Evolutionary conservation across 345 rosid genomes (phyloP), one percentile per base, ranked within the genome.

Genomic region (Microcos paniculata): DNA sequence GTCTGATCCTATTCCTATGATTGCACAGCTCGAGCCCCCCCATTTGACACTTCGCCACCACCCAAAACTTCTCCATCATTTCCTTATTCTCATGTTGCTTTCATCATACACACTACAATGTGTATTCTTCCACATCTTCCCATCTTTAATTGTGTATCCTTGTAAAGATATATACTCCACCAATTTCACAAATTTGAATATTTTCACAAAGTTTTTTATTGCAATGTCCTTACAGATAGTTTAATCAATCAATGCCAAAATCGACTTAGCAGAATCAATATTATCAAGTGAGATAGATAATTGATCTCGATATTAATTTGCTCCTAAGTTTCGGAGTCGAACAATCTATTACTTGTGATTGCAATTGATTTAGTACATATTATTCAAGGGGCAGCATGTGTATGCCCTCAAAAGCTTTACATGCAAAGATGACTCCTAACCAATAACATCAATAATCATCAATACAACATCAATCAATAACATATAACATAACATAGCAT

Each of bases 21-120:
- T 63, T 38, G 26, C 68, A 63, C 48, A 38, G 16, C 68, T 63
- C 46, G 35, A 35, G 8, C 23, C 18, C 33, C 24, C 33, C 24
- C 68, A n/a, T 46, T 68, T 10, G 74, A 14, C 74, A 67, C n/a
- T 55, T 67, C 2, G 11, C 74, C 21, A 55, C 43, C 33, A 46
- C 66, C 26, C 8, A 30, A 40, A 14, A 67, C 40, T 14, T 63
- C 68, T 52, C 30, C 19, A 42, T 8, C 76, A 23, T 18, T 15
- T 69, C 13, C 26, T 30, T 19, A 33, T 33, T 8, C 43, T 45
- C 35, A 12, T 43, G 69, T 75, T 53, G 6, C 59, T 79, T 73
- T 57, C 49, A 15, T 49, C 40, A 24, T 68, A 8, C 51, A 46
- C 33, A 40, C 10, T 21, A 21, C 15, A 9, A 18, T 62, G 45